phyloP scores from a whole-genome alignment of 305 asterid genomes.

The Solanum hybrid region DNA sequence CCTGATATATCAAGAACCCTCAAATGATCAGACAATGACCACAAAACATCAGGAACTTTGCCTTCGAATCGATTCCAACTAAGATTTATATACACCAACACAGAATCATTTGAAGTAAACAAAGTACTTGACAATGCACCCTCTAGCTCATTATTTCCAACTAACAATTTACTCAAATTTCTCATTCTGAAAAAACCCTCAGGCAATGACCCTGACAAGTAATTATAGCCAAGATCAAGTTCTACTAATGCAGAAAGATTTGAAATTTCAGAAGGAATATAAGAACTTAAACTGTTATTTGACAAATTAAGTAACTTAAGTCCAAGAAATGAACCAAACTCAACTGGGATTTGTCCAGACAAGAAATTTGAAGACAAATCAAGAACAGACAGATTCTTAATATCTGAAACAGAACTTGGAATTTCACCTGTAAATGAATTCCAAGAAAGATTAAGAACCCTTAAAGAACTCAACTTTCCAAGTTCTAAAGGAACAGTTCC shows the following conservation, averaged over 20 bases:
- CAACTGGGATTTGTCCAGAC: slow-evolving; percentile 40
- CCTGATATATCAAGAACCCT: slow-evolving; percentile 40
- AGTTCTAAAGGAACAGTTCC: slow-evolving; percentile 38
- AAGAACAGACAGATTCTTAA: slow-evolving; percentile 42
- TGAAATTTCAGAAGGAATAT: slow-evolving; percentile 46
- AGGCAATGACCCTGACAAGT: slow-evolving; percentile 41
- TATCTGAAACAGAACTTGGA: slow-evolving; percentile 24
- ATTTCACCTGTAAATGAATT: slow-evolving; percentile 34
- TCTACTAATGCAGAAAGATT: slow-evolving; percentile 35
- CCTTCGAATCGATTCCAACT: slow-evolving; percentile 25
- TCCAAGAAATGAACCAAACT: slow-evolving; percentile 31
- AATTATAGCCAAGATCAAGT: slow-evolving; percentile 54
- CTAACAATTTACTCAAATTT: slow-evolving; percentile 27
- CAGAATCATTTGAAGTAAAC: slow-evolving; percentile 17
- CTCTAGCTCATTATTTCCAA: slow-evolving; percentile 37
- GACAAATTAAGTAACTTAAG: slow-evolving; percentile 39
- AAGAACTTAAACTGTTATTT: slow-evolving; percentile 40
- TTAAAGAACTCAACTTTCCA: slow-evolving; percentile 24
- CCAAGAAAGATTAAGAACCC: slow-evolving; percentile 34
- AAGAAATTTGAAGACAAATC: slow-evolving; percentile 55
- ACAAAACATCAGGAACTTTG: slow-evolving; percentile 24
- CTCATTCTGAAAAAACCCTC: slow-evolving; percentile 28
- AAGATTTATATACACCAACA: slow-evolving; percentile 24
- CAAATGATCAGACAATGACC: slow-evolving; percentile 26
- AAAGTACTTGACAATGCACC: slow-evolving; percentile 25